Evolutionary conservation across 192 early-diverging fungal species (phyloP).

Genomic region (Dissophora globulifera): DNA sequence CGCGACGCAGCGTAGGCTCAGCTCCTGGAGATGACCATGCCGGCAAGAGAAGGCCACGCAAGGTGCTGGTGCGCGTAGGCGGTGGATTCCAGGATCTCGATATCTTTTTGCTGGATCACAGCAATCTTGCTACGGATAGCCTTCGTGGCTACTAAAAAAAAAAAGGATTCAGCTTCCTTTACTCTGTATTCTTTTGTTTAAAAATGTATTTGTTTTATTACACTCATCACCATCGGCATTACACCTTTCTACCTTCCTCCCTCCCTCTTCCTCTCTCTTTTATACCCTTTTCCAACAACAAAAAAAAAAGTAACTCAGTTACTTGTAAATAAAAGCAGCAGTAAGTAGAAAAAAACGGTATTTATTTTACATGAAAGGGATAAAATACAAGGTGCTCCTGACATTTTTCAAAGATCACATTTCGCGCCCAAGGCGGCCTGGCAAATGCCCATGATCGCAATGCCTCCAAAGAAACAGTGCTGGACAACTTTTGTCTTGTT

Average conservation of each 20-base stretch:
- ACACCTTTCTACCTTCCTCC: neutral
- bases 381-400: too few relatives aligned
- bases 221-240: neutral
- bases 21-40: conserved; percentile 23
- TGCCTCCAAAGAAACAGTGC: conserved; percentile 41
- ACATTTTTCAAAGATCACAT: conserved; percentile 41
- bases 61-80: conserved; percentile 67
- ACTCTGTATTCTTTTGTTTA: neutral
- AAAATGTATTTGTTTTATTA: neutral
- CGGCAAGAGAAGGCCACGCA: conserved; percentile 18
- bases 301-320: too few relatives aligned
- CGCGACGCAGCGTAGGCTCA: conserved; percentile 13
- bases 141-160: conserved; percentile 12
- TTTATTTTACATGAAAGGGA: too few relatives aligned
- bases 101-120: conserved; percentile 69
- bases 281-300: neutral
- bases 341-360: too few relatives aligned
- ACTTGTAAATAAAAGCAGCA: neutral
- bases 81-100: conserved; percentile 74
- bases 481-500: conserved; percentile 43
- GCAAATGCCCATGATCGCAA: conserved; percentile 46
- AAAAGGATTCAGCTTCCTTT: neutral
- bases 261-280: neutral
- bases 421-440: conserved; percentile 44
- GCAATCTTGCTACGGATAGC: conserved; percentile 28